Conservation (phyloP, 345 rosid species). For the Laguncularia racemosa region DNA sequence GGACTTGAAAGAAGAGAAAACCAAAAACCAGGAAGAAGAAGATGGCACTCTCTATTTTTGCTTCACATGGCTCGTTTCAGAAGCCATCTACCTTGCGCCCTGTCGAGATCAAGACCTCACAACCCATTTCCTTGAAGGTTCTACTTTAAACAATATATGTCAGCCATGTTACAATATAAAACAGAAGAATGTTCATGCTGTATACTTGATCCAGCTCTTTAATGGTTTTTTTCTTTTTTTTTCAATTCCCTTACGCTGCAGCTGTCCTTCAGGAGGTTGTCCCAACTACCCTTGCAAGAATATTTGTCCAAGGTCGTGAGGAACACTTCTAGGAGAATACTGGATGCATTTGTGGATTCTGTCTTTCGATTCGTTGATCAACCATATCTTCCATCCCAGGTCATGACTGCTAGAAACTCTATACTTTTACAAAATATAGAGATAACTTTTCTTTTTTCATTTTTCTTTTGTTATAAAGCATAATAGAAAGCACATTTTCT, state of each 20-base stretch:
- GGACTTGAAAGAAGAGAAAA: too few relatives aligned
- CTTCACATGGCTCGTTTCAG: constrained; percentile 15
- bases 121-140: constrained; percentile 21
- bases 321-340: constrained; percentile 11
- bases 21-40: not conserved
- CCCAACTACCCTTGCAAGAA: constrained; percentile 12
- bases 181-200: too few relatives aligned
- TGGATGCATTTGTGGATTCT: constrained; percentile 35
- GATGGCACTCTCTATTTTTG: constrained; percentile 16
- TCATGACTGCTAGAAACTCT: not conserved
- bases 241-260: too few relatives aligned
- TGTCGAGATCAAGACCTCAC: constrained; percentile 4
- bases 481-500: too few relatives aligned
- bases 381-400: constrained; percentile 40
- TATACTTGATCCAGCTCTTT: not conserved
- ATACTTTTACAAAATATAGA: too few relatives aligned
- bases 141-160: not conserved
- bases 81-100: constrained; percentile 10
- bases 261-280: constrained; percentile 20
- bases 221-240: not conserved
- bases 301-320: constrained; percentile 14
- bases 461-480: too few relatives aligned
- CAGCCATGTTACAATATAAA: not conserved
- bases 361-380: constrained; percentile 29
- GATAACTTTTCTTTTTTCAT: too few relatives aligned